These are phyloP conservation scores for Annulohypoxylon maeteangense DNA, from an alignment of 495 filamentous ascomycete species.

Conservation along the genomic window DNA sequence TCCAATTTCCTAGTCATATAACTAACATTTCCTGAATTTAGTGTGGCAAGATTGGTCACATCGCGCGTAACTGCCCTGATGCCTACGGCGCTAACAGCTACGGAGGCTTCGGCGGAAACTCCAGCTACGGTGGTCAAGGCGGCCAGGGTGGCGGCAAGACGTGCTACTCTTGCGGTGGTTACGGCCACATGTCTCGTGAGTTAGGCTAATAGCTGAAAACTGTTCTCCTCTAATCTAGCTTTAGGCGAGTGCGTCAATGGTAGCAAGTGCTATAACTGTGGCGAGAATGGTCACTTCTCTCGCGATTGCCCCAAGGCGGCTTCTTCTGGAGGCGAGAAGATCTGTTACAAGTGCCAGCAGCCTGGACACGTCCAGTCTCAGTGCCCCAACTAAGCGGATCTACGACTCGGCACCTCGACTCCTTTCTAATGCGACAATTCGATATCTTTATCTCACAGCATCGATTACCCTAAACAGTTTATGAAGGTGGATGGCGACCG, in stretches of 20 bases:
- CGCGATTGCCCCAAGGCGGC: slow-evolving; percentile 96
- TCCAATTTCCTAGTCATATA: not conserved
- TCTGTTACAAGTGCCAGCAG: slow-evolving; percentile 99
- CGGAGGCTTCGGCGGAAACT: slow-evolving; percentile 53
- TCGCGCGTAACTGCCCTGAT: slow-evolving; percentile 93
- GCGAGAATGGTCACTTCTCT: slow-evolving; percentile 91
- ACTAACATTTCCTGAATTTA: slow-evolving; percentile 37
- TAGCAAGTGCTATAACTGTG: slow-evolving; percentile 99
- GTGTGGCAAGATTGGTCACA: slow-evolving; percentile 97
- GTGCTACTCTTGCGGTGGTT: slow-evolving; percentile 96
- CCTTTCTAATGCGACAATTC: slow-evolving; percentile 50
- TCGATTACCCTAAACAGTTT: slow-evolving; percentile 17
- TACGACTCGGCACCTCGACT: slow-evolving; percentile 18
- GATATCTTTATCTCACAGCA: slow-evolving; percentile 10
- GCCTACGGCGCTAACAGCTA: slow-evolving; percentile 58
- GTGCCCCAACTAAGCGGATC: slow-evolving; percentile 72
- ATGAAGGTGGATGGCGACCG: slow-evolving; percentile 36
- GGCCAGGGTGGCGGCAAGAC: slow-evolving; percentile 72
- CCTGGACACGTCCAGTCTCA: slow-evolving; percentile 93
- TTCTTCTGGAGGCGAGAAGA: slow-evolving; percentile 81
- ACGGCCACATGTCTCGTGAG: slow-evolving; percentile 91
- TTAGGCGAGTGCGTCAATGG: slow-evolving; percentile 92
- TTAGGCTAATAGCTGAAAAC: slow-evolving; percentile 15
- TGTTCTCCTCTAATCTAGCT: slow-evolving; percentile 27
- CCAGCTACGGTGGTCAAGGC: slow-evolving; percentile 60